Evolutionary conservation across 2,329 filamentous ascomycete genomes (phyloP), one percentile per base, ranked within the genome.

Genomic region (Trichoderma pleuroti): DNA sequence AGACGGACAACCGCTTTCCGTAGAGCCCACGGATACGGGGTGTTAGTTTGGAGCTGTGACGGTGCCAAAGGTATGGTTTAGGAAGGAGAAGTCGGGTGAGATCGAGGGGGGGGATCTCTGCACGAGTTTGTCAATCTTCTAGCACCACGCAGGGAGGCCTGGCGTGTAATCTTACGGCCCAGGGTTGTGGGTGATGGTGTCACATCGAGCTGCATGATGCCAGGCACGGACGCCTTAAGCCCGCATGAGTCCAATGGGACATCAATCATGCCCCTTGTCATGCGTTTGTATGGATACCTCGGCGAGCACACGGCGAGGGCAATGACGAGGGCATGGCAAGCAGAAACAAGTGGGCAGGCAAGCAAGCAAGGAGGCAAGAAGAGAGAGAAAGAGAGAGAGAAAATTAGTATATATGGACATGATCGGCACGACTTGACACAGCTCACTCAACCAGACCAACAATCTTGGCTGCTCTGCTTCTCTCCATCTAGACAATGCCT

Each of bases 401-500:
- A 28, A 28, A n/a, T n/a, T 28, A 46, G 49, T 34, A 68, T 68
- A 68, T 68, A 68, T 61, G 66, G 66, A 36, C 66, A 39, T 34
- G 39, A 68, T 68, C 66, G 56, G 42, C 66, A 52, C 56, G 26
- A n/a, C 11, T n/a, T 28, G 34, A 26, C 28, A 52, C 26, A 34
- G 30, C 16, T 68, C 39, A 21, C 28, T 36, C 39, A 49, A 49
- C 54, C 34, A 46, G 42, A 60, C 56, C 56, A 61, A 49, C 56
- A 28, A 49, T 32, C 54, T 52, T 61, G 66, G 66, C 66, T 28
- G 32, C 66, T 49, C 59, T 34, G 28, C 30, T 49, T 39, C 36
- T 56, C n/a, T 57, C 39, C n/a, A 56, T 60, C 26, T 30, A 52
- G 66, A 59, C 70, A 39, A 72, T 70, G 67, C 54, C 70, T 66